These are phyloP conservation scores for Apiospora aurea DNA, from an alignment of 2,329 filamentous ascomycete species.

Conservation along the genomic window DNA sequence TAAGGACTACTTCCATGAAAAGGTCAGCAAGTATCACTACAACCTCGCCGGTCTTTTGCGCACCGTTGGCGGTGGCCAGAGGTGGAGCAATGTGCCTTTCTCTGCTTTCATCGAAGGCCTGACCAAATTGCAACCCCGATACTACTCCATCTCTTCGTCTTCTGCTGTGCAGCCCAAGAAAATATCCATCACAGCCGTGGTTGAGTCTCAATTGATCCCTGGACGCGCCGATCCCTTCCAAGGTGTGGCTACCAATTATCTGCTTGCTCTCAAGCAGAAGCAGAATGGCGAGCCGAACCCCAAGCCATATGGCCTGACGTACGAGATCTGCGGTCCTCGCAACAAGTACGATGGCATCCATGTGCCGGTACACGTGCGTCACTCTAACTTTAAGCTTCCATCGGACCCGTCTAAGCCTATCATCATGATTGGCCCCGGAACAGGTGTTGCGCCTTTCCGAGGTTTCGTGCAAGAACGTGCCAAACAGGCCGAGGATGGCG, in stretches of 20 bases:
- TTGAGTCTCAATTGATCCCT: conserved; percentile 82
- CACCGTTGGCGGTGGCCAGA: conserved; percentile 72
- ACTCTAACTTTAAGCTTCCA: conserved; percentile 99
- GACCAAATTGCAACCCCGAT: conserved; percentile 94
- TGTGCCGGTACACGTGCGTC: conserved; percentile 92
- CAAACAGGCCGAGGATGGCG: conserved; percentile 79
- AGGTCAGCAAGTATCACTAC: conserved; percentile 80
- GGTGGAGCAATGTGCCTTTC: conserved; percentile 88
- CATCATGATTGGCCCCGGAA: conserved; percentile 96
- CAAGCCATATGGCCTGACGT: conserved; percentile 83
- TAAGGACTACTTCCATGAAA: conserved; percentile 93
- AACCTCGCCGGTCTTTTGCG: conserved; percentile 90
- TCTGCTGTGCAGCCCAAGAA: conserved; percentile 93
- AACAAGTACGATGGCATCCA: conserved; percentile 98
- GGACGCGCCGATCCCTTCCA: conserved; percentile 81
- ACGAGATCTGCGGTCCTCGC: conserved; percentile 85
- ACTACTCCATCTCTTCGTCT: conserved; percentile 99
- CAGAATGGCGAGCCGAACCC: conserved; percentile 88
- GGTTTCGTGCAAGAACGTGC: conserved; percentile 94
- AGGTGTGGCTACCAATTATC: conserved; percentile 96
- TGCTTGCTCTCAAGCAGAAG: conserved; percentile 94
- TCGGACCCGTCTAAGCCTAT: conserved; percentile 93
- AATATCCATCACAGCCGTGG: conserved; percentile 93
- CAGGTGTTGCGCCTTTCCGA: conserved; percentile 95
- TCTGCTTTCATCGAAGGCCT: conserved; percentile 93